Conservation (phyloP, 192 early-diverging fungal genomes). For the Geranomyces variabilis region DNA sequence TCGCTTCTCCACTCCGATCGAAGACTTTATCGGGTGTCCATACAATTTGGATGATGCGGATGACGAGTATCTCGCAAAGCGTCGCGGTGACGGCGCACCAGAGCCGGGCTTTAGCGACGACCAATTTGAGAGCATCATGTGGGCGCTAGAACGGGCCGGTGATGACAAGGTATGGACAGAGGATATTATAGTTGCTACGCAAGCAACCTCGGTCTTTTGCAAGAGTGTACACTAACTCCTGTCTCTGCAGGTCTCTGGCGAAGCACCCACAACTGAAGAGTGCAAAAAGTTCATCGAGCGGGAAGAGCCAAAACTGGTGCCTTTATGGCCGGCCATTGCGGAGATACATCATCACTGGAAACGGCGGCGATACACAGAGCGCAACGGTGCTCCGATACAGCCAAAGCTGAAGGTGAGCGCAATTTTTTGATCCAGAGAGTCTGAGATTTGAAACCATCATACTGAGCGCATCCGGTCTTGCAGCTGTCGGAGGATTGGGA, state of each 20-base stretch:
- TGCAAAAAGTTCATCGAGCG: constrained; percentile 23
- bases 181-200: neutral
- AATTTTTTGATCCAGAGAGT: no score
- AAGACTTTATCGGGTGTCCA: constrained; percentile 82
- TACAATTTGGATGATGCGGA: constrained; percentile 93
- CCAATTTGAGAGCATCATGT: constrained; percentile 79
- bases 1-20: constrained; percentile 82
- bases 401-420: constrained; percentile 58
- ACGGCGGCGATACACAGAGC: constrained; percentile 42
- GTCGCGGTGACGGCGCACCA: neutral
- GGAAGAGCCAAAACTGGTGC: constrained; percentile 23
- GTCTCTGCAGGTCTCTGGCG: constrained; percentile 34
- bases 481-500: constrained; percentile 57
- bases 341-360: constrained; percentile 62
- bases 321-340: constrained; percentile 26
- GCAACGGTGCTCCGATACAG: constrained; percentile 55
- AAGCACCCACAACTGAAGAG: constrained; percentile 40
- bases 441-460: neutral
- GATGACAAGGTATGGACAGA: constrained; percentile 59
- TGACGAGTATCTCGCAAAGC: constrained; percentile 63
- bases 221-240: no score
- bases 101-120: constrained; percentile 61
- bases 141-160: constrained; percentile 72
- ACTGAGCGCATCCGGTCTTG: no score
- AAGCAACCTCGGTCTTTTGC: no score